These are phyloP conservation scores for Wallacemonas sp. DNA, from an alignment of 208 protist species.

Conservation along the genomic window DNA sequence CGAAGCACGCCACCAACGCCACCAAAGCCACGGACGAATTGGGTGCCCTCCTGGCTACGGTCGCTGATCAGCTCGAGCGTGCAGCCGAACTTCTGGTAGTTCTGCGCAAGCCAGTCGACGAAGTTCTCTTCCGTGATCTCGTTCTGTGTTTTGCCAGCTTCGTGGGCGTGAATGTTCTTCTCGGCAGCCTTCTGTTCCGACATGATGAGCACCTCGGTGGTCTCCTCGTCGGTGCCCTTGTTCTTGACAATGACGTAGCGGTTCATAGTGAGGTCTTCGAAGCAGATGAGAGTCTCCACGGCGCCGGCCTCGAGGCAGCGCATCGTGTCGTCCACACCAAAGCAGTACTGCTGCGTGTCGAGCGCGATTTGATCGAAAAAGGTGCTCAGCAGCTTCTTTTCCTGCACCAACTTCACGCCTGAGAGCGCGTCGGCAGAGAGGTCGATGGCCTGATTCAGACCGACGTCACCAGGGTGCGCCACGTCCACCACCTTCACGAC, in stretches of 20 bases:
- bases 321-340: conserved; percentile 98
- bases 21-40: conserved; percentile 98
- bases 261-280: conserved; percentile 95
- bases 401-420: conserved; percentile 99
- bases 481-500: conserved; percentile 99
- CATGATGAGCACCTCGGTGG: conserved; percentile 55
- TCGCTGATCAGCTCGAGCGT: conserved; percentile 94
- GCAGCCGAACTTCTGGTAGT: conserved; percentile 98
- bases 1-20: conserved; percentile 95
- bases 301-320: conserved; percentile 97
- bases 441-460: conserved; percentile 99
- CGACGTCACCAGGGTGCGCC: conserved; percentile 99
- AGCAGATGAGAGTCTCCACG: conserved; percentile 98
- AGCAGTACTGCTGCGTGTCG: conserved; percentile 99
- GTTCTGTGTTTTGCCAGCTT: conserved; percentile 80
- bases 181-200: conserved; percentile 69
- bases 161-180: conserved; percentile 80
- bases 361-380: conserved; percentile 99
- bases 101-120: conserved; percentile 98
- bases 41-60: conserved; percentile 96
- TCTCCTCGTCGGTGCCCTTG: conserved; percentile 79
- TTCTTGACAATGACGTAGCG: conserved; percentile 89
- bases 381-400: conserved; percentile 98
- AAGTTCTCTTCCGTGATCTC: conserved; percentile 93
- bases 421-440: conserved; percentile 94